Base-by-base conservation (phyloP, 2,329 filamentous ascomycete species). In the Aspergillus piperis region DNA sequence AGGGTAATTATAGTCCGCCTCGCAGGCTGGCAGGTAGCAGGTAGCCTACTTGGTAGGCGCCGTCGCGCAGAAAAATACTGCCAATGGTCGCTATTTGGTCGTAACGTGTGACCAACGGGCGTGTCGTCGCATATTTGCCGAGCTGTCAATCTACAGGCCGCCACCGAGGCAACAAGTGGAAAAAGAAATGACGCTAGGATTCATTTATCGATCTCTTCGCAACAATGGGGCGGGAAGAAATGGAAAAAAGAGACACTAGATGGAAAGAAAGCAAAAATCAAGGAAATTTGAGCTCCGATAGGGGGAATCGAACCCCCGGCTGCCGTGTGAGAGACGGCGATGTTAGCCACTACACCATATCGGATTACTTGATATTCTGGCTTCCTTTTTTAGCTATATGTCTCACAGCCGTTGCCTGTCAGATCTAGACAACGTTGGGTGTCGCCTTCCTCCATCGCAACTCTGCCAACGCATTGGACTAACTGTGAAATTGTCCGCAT, bases 261-360 rank as follows among this genome's bases (percentile, higher is more conserved):
- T 25, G 7, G 7, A 23, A 5, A 17, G n/a, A 36, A 13, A 36
- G 10, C 11, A 36, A 36, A 36, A 36, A 11, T 36, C 30, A 13
- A 36, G 30, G 0, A 36, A 36, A 13, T 36, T 36, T 36, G 30
- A 47, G 42, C 57, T 60, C 60, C 60, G 57, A 62, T 49, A 57
- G 21, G 60, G 60, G 58, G 57, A 64, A 64, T 64, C 62, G 59
- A 62, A 64, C 59, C 59, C 62, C 59, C 38, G 57, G 59, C 59
- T 64, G 62, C 50, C 59, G 59, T 62, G 62, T 64, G 47, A 49
- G 47, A 49, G 47, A 49, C 47, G 47, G 47, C 47, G 47, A 49
- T 49, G 47, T 49, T 49, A 49, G 23, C 47, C 47, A 49, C 47
- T 49, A 49, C 47, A 49, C 47, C 47, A 49, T 49, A 49, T 49